Base-by-base conservation (phyloP, 768 basidiomycete species). In the Dacryopinax spathularia region DNA sequence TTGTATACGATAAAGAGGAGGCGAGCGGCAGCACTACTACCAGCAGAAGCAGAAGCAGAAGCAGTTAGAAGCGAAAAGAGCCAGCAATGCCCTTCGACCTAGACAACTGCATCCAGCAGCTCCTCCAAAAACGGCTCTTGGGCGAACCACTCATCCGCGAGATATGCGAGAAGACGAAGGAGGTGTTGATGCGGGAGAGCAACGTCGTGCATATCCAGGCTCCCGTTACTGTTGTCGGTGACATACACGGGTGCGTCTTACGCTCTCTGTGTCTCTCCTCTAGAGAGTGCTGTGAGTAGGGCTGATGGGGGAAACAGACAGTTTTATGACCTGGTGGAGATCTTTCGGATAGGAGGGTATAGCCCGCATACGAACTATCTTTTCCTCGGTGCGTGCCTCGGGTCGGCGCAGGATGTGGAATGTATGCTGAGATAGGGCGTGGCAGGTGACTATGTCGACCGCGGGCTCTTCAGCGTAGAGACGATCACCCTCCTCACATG, bases 111-210 rank as follows among this genome's bases (percentile, higher is more conserved):
- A 97, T 97, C 71, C 78, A 88, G 70, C 89, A 93, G 70, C 79
- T 95, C 63, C 82, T 91, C 34, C 81, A 86, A 61, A 96, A 96
- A 77, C 93, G 96, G 68, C 84, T 99, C 15, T 79, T 99, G 3
- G 94, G 94, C 69, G 95, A 98, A 76, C 88, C 91, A 1, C 80
- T 98, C 29, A 75, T 99, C 43, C 87, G 93, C 60, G 95, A 99
- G 80, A 97, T 99, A 82, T 98, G 96, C 80, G 95, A 96, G 72
- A 98, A 98, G 77, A 96, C 95, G 16, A 99, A 98, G 73, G 96
- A 99, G 73, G 91, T 99, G 0, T 85, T 99, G 64, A 98, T 98
- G 96, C 80, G 92, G 66, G 96, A 99, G 77, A 92, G 89, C 65
- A 99, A 99, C 71, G 96, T 99, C 64, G 93, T 98, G 6, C 96